Percentiles rank a stretch among this genome's conserved stretches.
Conservation (phyloP, 176 grass and related monocot species). For the Elymus sibiricus region DNA sequence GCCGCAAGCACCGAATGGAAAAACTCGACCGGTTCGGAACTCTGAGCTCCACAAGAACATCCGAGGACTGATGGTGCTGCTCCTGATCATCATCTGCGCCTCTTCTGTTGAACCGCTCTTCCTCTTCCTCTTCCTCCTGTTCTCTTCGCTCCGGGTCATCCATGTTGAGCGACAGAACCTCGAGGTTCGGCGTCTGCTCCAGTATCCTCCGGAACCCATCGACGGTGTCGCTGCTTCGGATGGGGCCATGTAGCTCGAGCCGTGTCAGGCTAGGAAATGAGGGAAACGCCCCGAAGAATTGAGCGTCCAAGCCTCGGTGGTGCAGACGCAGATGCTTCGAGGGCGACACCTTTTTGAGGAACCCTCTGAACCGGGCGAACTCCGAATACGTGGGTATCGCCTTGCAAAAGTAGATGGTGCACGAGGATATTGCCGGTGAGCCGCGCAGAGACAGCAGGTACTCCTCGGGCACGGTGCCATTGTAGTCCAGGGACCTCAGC, state of each 20-base stretch:
- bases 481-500: neutral
- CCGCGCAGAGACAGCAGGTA: neutral
- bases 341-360: neutral
- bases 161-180: neutral
- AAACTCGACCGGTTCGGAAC: neutral
- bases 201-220: neutral
- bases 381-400: neutral
- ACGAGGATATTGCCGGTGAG: neutral
- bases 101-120: too few relatives aligned
- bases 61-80: neutral
- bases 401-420: neutral
- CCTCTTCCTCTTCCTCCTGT: too few relatives aligned
- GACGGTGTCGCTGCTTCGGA: neutral
- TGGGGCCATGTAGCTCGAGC: neutral
- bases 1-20: neutral
- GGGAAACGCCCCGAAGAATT: neutral
- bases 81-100: neutral
- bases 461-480: neutral
- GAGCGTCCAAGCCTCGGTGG: neutral
- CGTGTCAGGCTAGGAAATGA: neutral
- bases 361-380: neutral
- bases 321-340: neutral
- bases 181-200: neutral
- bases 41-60: neutral
- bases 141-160: neutral